These are phyloP conservation scores for Lagenaria siceraria DNA, from an alignment of 306 rosid genomes.

Conservation along the genomic window DNA sequence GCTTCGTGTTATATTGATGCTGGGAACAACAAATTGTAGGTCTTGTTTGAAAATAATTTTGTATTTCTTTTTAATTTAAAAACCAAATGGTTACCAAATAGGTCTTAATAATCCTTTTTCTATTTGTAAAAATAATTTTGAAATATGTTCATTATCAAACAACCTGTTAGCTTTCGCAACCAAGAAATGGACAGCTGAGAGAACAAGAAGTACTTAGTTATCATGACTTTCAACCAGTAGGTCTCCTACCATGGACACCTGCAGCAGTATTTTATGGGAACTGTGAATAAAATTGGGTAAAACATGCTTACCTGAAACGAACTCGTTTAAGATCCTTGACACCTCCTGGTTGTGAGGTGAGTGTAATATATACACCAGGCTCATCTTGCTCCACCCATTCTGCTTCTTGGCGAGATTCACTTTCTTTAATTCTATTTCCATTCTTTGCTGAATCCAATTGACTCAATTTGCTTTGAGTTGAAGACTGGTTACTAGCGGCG, in stretches of 20 bases:
- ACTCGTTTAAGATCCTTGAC: slow-evolving; percentile 86
- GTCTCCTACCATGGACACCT: neutral
- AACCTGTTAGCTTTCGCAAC: neutral
- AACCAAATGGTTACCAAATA: too few species aligned
- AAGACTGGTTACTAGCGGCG: slow-evolving; percentile 36
- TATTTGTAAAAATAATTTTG: too few species aligned
- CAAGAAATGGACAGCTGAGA: neutral
- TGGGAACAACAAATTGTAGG: neutral
- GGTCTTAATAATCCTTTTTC: too few species aligned
- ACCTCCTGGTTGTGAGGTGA: slow-evolving; percentile 84
- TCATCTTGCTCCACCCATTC: slow-evolving; percentile 99
- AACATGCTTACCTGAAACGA: slow-evolving; percentile 74
- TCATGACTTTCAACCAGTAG: neutral
- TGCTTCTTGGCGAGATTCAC: slow-evolving; percentile 56
- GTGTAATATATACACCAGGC: slow-evolving; percentile 92
- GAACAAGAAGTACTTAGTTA: neutral
- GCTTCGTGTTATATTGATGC: neutral
- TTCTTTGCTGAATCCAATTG: slow-evolving; percentile 57
- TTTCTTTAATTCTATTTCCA: slow-evolving; percentile 71
- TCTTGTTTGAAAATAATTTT: neutral
- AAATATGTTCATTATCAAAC: neutral
- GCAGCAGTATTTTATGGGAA: neutral
- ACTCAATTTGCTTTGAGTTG: slow-evolving; percentile 52
- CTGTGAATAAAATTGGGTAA: neutral
- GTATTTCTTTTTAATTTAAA: neutral